Evolutionary conservation across 2,329 filamentous ascomycete genomes (phyloP), one percentile per base, ranked within the genome.

Genomic region (Paraphoma sp.): DNA sequence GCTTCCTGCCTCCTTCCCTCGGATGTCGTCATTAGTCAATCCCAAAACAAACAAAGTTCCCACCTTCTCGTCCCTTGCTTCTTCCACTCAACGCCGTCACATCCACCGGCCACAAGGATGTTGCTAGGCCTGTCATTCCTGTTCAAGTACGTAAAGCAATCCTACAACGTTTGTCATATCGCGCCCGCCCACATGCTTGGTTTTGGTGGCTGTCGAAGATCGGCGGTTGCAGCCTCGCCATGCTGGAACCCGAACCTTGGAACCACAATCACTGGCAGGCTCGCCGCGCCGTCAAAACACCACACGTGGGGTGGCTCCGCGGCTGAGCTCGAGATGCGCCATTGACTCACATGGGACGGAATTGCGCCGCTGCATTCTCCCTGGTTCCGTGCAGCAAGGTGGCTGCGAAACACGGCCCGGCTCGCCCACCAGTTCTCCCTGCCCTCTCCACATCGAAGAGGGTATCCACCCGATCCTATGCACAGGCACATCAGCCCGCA

Each of bases 101-200:
- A 36, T 36, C 33, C 14, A 16, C 12, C 30, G 42, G 43, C 43
- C 48, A 48, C 28, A 30, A 10, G 17, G 29, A 33, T 42, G 14
- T 48, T 45, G 38, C 30, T 17, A 40, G n/a, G 10, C 29, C 18
- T 56, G 53, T 40, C 11, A 48, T 23, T 28, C 36, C 48, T 23
- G 36, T 28, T 43, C 17, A 12, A 51, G 53, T 56, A 52, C 53
- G 53, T 56, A 56, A 56, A 40, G 9, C 31, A 29, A 41, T 28
- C 9, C 18, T 9, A 12, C 41, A 36, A 41, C 17, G 30, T 53
- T 53, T 40, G 54, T 49, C 54, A 56, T 53, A 45, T 56, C 54
- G 16, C 43, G 17, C 43, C 9, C 16, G 47, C 33, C 48, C 48
- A 36, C 29, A 33, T 51, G 53, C 38, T 51, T 51, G 29, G 45